phyloP scores from a whole-genome alignment of 1,284 basidiomycete genomes.

The Puccinia triticina region DNA sequence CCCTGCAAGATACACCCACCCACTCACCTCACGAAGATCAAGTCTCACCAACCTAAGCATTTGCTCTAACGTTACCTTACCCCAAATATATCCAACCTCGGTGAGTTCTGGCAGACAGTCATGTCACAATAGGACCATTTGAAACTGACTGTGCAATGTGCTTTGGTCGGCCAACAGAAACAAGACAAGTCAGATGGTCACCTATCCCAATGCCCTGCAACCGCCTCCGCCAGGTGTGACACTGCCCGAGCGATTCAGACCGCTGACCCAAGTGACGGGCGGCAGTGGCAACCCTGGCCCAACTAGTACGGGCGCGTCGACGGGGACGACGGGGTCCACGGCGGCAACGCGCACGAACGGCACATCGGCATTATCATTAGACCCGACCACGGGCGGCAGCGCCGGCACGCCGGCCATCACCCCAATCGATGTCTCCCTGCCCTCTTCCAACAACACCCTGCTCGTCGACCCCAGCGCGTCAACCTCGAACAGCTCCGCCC shows the following conservation, averaged over 20 bases:
- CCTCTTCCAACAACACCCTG: background rate
- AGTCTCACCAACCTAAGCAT: background rate
- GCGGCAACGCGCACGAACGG: background rate
- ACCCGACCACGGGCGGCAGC: background rate
- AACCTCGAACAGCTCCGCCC: background rate
- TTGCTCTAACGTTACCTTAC: too few relatives aligned
- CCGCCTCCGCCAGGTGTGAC: background rate
- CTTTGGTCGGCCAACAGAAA: too few relatives aligned
- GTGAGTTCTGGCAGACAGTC: background rate
- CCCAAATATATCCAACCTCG: background rate
- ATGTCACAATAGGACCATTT: too few relatives aligned
- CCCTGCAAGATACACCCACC: background rate
- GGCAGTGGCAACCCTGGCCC: background rate
- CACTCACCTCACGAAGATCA: background rate
- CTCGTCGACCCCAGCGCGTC: background rate
- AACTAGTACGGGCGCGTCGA: background rate
- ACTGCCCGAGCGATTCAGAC: slow-evolving; percentile 4
- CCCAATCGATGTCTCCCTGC: background rate
- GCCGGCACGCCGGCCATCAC: background rate
- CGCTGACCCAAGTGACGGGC: background rate
- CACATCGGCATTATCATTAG: background rate
- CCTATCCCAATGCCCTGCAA: slow-evolving; percentile 22
- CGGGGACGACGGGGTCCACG: background rate
- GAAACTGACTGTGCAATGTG: too few relatives aligned
- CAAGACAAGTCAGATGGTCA: slow-evolving; percentile 28